Evolutionary conservation across 176 grass and related monocot species (phyloP).

Genomic region (Raddia distichophylla): DNA sequence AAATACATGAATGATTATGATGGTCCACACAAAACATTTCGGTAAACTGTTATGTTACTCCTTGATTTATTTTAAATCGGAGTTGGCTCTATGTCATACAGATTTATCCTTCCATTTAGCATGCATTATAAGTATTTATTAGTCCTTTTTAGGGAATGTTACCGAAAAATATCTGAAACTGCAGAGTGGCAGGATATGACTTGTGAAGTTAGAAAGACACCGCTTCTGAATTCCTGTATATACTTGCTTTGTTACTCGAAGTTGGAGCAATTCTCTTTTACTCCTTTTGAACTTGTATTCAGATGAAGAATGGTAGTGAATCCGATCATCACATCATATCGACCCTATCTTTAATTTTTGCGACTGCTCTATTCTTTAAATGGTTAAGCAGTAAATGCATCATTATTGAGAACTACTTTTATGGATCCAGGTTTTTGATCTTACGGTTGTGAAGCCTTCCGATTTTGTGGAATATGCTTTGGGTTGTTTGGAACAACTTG

Average conservation of each 20-base stretch:
- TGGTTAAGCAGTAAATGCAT: slow-evolving; percentile 23
- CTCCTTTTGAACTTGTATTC: slow-evolving; percentile 2
- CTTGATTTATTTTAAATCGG: slow-evolving; percentile 18
- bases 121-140: neutral
- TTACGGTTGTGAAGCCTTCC: slow-evolving; percentile 73
- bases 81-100: slow-evolving; percentile 11
- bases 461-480: slow-evolving; percentile 85
- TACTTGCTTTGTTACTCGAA: neutral
- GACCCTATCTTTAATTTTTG: neutral
- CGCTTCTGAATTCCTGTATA: slow-evolving; percentile 1
- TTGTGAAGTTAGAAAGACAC: slow-evolving; percentile 20
- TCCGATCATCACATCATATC: neutral
- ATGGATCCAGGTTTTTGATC: slow-evolving; percentile 80
- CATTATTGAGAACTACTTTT: slow-evolving; percentile 37
- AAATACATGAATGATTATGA: slow-evolving; percentile 9
- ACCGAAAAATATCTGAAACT: slow-evolving; percentile 14
- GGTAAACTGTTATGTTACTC: neutral
- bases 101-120: neutral
- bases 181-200: neutral
- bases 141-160: neutral
- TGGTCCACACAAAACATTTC: neutral
- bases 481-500: slow-evolving; percentile 77
- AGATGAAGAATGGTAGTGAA: slow-evolving; percentile 22
- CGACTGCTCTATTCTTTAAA: slow-evolving; percentile 8
- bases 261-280: slow-evolving; percentile 10